A percentile compares a stretch with the other conserved stretches of the same genome.
These are phyloP conservation scores for Ganoderma multipileum DNA, from an alignment of 1,284 basidiomycete species.

Conservation along the genomic window DNA sequence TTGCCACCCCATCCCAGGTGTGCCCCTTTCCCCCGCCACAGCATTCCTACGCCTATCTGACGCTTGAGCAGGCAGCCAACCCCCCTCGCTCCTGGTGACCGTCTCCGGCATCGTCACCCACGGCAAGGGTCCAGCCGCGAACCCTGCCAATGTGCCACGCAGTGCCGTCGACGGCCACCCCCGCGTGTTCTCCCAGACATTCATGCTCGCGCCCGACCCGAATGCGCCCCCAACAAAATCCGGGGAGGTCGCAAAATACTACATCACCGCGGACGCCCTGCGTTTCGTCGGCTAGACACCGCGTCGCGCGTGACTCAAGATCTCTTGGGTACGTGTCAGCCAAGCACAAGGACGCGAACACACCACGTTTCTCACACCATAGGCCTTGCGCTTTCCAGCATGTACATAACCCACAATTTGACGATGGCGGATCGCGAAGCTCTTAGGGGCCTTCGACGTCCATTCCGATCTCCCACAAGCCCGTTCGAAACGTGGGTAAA, in stretches of 20 bases:
- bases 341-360: not conserved
- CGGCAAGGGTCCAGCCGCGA: slow-evolving; percentile 63
- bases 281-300: slow-evolving; percentile 71
- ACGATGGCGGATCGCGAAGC: slow-evolving; percentile 3
- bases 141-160: slow-evolving; percentile 56
- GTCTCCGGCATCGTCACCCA: slow-evolving; percentile 83
- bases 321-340: not conserved
- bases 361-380: not conserved
- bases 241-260: slow-evolving; percentile 81
- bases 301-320: not conserved
- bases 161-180: slow-evolving; percentile 76
- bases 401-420: slow-evolving; percentile 1
- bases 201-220: slow-evolving; percentile 82
- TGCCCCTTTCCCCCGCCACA: slow-evolving; percentile 30
- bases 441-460: slow-evolving; percentile 1
- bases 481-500: slow-evolving; percentile 15
- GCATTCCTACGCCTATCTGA: slow-evolving; percentile 7
- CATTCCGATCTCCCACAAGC: slow-evolving; percentile 3
- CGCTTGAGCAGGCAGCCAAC: slow-evolving; percentile 61
- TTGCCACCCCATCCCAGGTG: slow-evolving; percentile 87
- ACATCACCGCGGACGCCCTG: slow-evolving; percentile 75
- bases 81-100: slow-evolving; percentile 78
- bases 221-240: slow-evolving; percentile 63
- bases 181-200: slow-evolving; percentile 85
- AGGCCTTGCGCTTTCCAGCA: slow-evolving; percentile 5